Percentiles rank a stretch among this genome's conserved stretches.
phyloP scores from a whole-genome alignment of 2,329 filamentous ascomycete species.

The Apiospora arundinis region DNA sequence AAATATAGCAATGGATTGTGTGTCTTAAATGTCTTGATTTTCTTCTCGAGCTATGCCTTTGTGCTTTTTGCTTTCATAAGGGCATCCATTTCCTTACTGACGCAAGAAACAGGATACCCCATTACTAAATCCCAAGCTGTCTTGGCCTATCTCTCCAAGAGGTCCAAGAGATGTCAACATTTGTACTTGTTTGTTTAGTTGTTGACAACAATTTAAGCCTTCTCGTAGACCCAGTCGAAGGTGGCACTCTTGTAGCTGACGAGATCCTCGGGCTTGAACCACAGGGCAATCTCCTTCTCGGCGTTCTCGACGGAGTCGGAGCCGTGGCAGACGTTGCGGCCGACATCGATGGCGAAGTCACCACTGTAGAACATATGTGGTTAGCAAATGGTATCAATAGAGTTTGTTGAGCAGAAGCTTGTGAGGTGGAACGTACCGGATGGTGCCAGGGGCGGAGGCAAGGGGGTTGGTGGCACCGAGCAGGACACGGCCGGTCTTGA shows the following conservation, averaged over 20 bases:
- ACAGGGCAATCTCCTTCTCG: conserved; percentile 99
- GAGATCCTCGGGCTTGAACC: conserved; percentile 92
- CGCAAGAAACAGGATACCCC: neutral
- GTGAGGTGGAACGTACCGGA: conserved; percentile 65
- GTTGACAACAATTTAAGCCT: conserved; percentile 54
- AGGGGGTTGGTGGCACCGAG: conserved; percentile 99
- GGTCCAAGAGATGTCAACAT: conserved; percentile 19
- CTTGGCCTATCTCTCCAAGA: neutral
- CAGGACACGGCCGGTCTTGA: conserved; percentile 97
- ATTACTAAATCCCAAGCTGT: conserved; percentile 3
- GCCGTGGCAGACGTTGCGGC: conserved; percentile 99
- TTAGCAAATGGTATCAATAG: neutral
- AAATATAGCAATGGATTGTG: neutral
- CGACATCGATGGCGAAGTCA: conserved; percentile 62
- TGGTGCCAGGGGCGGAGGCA: conserved; percentile 93
- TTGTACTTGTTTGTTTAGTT: conserved; percentile 15
- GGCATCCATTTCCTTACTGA: neutral
- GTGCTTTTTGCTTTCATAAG: neutral
- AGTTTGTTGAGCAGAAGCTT: too few relatives aligned
- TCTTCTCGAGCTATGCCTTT: conserved; percentile 7
- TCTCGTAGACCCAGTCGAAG: conserved; percentile 98
- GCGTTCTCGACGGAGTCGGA: conserved; percentile 98
- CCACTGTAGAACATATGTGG: neutral
- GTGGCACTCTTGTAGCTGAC: conserved; percentile 83
- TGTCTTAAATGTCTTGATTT: conserved; percentile 8